Base-by-base conservation (phyloP, 2,329 filamentous ascomycete genomes). In the Epichloe brachyelytri region DNA sequence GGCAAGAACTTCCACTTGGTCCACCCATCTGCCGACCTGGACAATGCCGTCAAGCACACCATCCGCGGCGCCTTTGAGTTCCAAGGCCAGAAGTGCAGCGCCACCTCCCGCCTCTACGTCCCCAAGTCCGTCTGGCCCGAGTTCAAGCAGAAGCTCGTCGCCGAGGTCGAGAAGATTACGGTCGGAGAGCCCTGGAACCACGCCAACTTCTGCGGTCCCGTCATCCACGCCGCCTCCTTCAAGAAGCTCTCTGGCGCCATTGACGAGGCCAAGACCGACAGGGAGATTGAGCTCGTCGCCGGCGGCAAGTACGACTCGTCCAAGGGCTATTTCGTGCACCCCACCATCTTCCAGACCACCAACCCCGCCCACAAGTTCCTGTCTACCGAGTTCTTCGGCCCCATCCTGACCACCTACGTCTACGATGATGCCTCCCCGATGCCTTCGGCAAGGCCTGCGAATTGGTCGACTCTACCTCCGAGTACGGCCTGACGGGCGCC, bases 1-100 rank as follows among this genome's bases (percentile, higher is more conserved):
- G 88, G 88, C 65, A 95, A 95, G 80, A 95, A 95, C 75, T 95
- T 90, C 76, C 88, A 94, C 68, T 70, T 95, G 49, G 69, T 95
- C 34, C 88, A 95, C 72, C 72, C 75, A 44, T 83, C 81, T 3
- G 88, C 88, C 39, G 85, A 94, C 59, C 70, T 93, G 47, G 72
- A 80, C 54, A 93, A 91, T 62, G 88, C 88, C 11, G 87, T 79
- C 36, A 76, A 86, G 57, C 85, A 94, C 67, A 93, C 87, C 5
- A 79, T 95, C 34, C 86, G 89, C 51, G 88, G 86, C 46, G 88
- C 88, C 2, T 95, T 94, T 62, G 89, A 95, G 68, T 95, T 83
- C 73, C 87, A 93, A 66, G 88, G 88, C 47, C 88, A 95, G 68
- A 95, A 95, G 70, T 95, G 88, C 75, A 88, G 84, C 60, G 88